Evolutionary conservation across 805 yeast genomes (phyloP), one percentile per base, ranked within the genome.

Genomic region (Kodamaea neixiangensis): DNA sequence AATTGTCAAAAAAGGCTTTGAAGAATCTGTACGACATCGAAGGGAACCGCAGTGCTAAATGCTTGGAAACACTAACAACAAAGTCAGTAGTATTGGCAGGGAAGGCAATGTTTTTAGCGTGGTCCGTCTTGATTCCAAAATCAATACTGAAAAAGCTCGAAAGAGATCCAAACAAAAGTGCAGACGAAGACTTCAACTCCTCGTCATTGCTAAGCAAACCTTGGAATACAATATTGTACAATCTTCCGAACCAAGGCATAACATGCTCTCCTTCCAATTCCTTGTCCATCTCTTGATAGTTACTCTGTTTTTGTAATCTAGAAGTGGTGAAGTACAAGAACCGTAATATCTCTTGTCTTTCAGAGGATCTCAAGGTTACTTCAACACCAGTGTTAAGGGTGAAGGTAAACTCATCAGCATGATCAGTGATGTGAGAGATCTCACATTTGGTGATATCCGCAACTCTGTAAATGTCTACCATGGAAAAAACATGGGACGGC

Each of bases 61-160:
- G 73, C 11, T 75, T 69, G 1, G 90, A 81, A 5, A 87, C 67
- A 0, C 80, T 64, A 2, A 78, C 76, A 10, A 87, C 79, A 67
- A 85, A 86, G 7, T 82, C 78, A 5, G 83, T 77, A 43, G 83
- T 79, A 56, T 86, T 86, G 34, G 80, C 76, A 1, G 96, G 96
- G 58, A 87, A 83, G 13, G 83, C 79, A 17, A 85, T 77, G 22
- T 80, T 86, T 6, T 78, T 77, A 1, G 87, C 78, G 41, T 77
- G 77, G 13, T 75, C 78, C 19, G 82, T 70, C 2, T 77, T 75
- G 25, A 81, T 74, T 0, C 88, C 92, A 55, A 83, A 76, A 40
- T 82, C 80, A 31, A 89, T 63, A 11, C 79, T 74, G 63, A 84
- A 86, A 17, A 83, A 76, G 1, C 74, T 68, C n/a, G 84, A 81